Evolutionary conservation across 2,329 filamentous ascomycete species (phyloP), one percentile per base, ranked within the genome.

Genomic region (Chaetomium globosum): DNA sequence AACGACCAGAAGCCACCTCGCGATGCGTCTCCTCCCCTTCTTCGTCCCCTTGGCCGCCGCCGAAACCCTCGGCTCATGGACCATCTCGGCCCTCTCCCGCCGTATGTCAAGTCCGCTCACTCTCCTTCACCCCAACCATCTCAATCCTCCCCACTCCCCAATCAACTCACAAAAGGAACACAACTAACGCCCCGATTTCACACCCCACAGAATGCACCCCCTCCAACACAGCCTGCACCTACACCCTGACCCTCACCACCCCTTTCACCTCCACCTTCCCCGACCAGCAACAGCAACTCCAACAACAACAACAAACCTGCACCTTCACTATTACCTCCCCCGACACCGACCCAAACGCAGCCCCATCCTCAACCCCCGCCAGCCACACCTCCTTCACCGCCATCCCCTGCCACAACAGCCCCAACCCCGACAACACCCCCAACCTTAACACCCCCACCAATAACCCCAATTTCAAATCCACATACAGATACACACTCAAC

Each of bases 401-500:
- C 36, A 21, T 43, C 13, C 28, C 57, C 30, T 64, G 64, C 64
- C 39, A 28, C n/a, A 31, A 13, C 16, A 28, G 10, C 43, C 43
- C 19, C 43, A 51, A 21, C 48, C 31, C 10, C 12, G 30, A 31
- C 30, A 4, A 4, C 30, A 31, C 4, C 30, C 8, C 16, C 19
- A 21, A 21, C 43, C 43, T 6, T 19, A 51, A 21, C 48, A 53
- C 12, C 13, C 3, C 30, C 43, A 6, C 19, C 43, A 48, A 21
- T 19, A 33, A 2, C 39, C 2, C 5, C 36, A 39, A 19, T n/a
- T n/a, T n/a, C n/a, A n/a, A n/a, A n/a, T n/a, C n/a, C n/a, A n/a
- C n/a, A 10, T 3, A 33, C 3, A 30, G 65, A 2, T 72, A 71
- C 63, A 55, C 23, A 28, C 52, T 70, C 51, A 69, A 67, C 46